Percentiles rank a stretch among this genome's conserved stretches.
These are phyloP conservation scores for Vitellaria paradoxa DNA, from an alignment of 179 eudicot genomes.

Conservation along the genomic window DNA sequence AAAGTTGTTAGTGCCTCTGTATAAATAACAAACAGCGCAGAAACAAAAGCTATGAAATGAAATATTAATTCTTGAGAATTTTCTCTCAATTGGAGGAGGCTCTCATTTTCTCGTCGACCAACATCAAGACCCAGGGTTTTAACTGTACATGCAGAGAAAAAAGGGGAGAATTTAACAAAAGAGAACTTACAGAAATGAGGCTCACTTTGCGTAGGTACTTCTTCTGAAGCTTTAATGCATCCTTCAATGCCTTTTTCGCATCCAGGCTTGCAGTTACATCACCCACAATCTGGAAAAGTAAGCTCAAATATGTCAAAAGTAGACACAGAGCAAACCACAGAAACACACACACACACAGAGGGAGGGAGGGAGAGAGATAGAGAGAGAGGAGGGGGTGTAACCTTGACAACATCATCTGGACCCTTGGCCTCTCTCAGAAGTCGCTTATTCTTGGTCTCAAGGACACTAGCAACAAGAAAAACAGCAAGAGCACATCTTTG, in stretches of 20 bases:
- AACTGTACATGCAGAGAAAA: too few relatives aligned
- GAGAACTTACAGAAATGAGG: background rate
- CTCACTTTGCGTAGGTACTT: constrained; percentile 78
- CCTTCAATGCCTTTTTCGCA: constrained; percentile 78
- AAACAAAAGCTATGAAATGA: too few relatives aligned
- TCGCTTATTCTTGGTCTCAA: constrained; percentile 76
- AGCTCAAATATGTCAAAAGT: background rate
- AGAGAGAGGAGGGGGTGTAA: constrained; percentile 11
- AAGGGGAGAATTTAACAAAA: background rate
- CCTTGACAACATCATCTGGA: constrained; percentile 90
- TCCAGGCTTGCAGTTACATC: constrained; percentile 77
- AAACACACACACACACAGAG: too few relatives aligned
- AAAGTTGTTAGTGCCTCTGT: too few relatives aligned
- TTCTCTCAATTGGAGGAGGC: too few relatives aligned
- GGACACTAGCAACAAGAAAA: constrained; percentile 87
- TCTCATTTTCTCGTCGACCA: too few relatives aligned
- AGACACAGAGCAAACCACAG: background rate
- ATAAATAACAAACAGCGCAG: too few relatives aligned
- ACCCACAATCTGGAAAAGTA: constrained; percentile 62
- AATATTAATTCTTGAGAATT: too few relatives aligned
- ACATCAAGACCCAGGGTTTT: too few relatives aligned
- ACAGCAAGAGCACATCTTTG: constrained; percentile 67
- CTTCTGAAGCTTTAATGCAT: constrained; percentile 84
- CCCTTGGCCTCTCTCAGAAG: constrained; percentile 90
- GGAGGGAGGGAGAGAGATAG: too few relatives aligned